phyloP scores from a whole-genome alignment of 441 rosid genomes.

The Bocquillonia castaneifolia region DNA sequence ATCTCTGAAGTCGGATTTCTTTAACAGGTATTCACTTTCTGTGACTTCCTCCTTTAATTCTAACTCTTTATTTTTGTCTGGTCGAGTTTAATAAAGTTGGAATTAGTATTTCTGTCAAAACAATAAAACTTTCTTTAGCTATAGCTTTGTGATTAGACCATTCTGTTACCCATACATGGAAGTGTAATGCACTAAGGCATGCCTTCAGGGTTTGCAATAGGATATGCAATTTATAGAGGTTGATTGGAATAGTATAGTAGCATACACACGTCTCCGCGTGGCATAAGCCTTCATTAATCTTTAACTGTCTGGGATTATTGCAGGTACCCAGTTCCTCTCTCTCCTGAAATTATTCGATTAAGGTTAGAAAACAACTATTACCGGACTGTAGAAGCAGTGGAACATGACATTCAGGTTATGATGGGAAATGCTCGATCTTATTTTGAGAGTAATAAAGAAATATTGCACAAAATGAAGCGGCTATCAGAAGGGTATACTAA shows the following conservation, averaged over 20 bases:
- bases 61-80: background rate
- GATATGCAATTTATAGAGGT: background rate
- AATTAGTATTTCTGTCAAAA: too few species aligned
- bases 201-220: background rate
- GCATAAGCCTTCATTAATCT: too few species aligned
- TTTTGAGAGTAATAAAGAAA: constrained; percentile 34
- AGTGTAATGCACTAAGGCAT: background rate
- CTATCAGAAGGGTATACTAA: constrained; percentile 55
- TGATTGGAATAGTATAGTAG: background rate
- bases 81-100: background rate
- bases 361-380: constrained; percentile 85
- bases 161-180: too few species aligned
- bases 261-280: background rate
- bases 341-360: constrained; percentile 56
- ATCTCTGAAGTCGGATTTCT: constrained; percentile 59
- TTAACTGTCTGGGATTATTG: constrained; percentile 14
- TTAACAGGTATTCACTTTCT: constrained; percentile 55
- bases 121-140: background rate
- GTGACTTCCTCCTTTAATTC: constrained; percentile 1
- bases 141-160: too few species aligned
- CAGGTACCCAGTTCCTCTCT: constrained; percentile 93
- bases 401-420: constrained; percentile 74
- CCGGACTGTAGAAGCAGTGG: constrained; percentile 68
- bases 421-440: constrained; percentile 57
- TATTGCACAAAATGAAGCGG: constrained; percentile 50